Percentiles rank a stretch among this genome's conserved stretches.
These are phyloP conservation scores for Colletotrichum sp. DNA, from an alignment of 2,329 filamentous ascomycete genomes.

Conservation along the genomic window DNA sequence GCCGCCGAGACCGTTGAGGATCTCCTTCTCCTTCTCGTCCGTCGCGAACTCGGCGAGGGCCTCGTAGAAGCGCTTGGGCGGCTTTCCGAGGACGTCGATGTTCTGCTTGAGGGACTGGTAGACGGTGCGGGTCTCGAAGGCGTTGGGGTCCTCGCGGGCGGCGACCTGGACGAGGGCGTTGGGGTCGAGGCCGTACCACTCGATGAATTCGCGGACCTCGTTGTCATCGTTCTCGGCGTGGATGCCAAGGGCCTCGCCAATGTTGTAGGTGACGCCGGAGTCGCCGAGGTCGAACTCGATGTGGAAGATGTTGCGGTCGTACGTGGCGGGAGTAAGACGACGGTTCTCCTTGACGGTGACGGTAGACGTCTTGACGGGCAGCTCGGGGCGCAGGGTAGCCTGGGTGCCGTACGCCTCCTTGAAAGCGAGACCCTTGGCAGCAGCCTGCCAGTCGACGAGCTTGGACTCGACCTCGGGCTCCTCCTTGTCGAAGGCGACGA, in stretches of 20 bases:
- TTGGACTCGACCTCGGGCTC: slow-evolving; percentile 70
- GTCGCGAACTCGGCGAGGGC: slow-evolving; percentile 83
- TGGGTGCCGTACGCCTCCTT: slow-evolving; percentile 90
- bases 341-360: slow-evolving; percentile 96
- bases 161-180: slow-evolving; percentile 91
- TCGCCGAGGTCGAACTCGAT: slow-evolving; percentile 96
- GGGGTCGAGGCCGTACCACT: slow-evolving; percentile 83
- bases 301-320: slow-evolving; percentile 99
- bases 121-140: slow-evolving; percentile 87
- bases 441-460: slow-evolving; percentile 80
- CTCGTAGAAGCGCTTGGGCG: slow-evolving; percentile 98
- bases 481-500: slow-evolving; percentile 77
- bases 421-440: slow-evolving; percentile 87
- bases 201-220: slow-evolving; percentile 84
- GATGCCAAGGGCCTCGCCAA: slow-evolving; percentile 95
- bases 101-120: slow-evolving; percentile 93
- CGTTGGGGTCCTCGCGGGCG: slow-evolving; percentile 75
- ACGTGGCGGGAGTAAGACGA: slow-evolving; percentile 83
- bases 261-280: slow-evolving; percentile 93
- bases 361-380: slow-evolving; percentile 83
- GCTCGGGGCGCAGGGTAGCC: slow-evolving; percentile 79
- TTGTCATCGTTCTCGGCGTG: slow-evolving; percentile 90
- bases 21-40: slow-evolving; percentile 81
- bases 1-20: slow-evolving; percentile 77
- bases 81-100: slow-evolving; percentile 94